Base-by-base conservation (phyloP, 2,329 filamentous ascomycete genomes). In the Trichophyton equinum region DNA sequence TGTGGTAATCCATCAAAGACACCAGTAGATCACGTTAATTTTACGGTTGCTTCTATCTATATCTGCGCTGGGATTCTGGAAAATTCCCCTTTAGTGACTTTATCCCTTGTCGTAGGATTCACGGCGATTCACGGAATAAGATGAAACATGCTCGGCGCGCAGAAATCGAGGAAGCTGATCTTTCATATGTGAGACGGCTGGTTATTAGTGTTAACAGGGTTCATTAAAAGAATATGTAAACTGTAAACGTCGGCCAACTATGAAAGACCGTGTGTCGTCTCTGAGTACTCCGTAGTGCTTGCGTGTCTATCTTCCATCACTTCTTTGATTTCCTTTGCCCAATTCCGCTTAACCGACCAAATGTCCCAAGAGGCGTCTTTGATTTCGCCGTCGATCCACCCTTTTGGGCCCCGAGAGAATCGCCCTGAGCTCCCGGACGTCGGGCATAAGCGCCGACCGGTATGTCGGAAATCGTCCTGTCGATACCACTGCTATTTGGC, bases 261-360 rank as follows among this genome's bases (percentile, higher is more conserved):
- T 47, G 44, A 22, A 18, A 20, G 40, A 44, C 8, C 33, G 51
- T 56, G 15, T 57, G 11, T 30, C 20, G 27, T 73, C 13, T n/a
- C 13, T 44, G 11, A 38, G 9, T 38, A 18, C 18, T 18, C 18
- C 18, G 18, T 1, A 38, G 9, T 38, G 3, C 3, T 11, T 38
- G 4, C 11, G 33, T 38, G 33, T 38, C 33, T 38, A 38, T 38
- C 33, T 3, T 38, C 33, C 33, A 44, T 44, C 65, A 76, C 55
- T 70, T 70, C 65, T 75, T 76, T 57, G 68, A 69, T 60, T 83
- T 83, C 49, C 85, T 83, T 49, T 85, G 78, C 15, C 88, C 85
- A 38, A 87, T 86, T n/a, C 85, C 86, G 53, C 85, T 85, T 56
- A 90, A 73, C 61, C 87, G 78, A 4, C 86, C 85, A 70, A 90